Conservation (phyloP, 306 rosid species). For the Lagenaria siceraria region DNA sequence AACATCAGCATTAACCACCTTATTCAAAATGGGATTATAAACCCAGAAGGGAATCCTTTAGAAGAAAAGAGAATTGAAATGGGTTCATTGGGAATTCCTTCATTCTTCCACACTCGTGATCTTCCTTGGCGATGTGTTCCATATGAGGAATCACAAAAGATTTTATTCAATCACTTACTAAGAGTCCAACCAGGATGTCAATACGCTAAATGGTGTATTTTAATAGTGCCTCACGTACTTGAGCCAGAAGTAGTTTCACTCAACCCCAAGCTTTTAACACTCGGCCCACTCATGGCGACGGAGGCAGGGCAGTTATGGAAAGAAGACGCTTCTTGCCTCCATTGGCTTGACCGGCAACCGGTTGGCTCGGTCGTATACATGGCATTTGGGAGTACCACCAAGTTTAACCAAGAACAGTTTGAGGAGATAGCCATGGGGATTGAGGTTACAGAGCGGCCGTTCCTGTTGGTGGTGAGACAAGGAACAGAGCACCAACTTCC, state of each 20-base stretch:
- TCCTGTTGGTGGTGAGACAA: constrained; percentile 33
- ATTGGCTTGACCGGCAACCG: neutral
- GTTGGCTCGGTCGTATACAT: neutral
- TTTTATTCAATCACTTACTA: neutral
- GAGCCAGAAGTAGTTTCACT: neutral
- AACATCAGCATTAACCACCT: neutral
- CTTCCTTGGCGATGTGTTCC: neutral
- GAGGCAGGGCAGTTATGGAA: neutral
- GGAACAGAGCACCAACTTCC: neutral
- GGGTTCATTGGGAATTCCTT: neutral
- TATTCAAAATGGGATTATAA: neutral
- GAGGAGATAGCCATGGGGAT: constrained; percentile 6
- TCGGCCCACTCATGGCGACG: neutral
- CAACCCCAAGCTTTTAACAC: neutral
- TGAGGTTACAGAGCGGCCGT: constrained; percentile 13
- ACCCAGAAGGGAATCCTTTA: neutral
- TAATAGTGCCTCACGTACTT: neutral
- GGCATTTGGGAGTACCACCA: neutral
- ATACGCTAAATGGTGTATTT: neutral
- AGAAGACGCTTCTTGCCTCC: neutral
- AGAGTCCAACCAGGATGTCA: neutral
- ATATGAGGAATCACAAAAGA: neutral
- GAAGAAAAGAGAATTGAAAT: neutral
- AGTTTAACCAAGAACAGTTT: neutral
- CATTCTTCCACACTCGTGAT: neutral